Percentiles rank a stretch among this genome's conserved stretches.
These are phyloP conservation scores for Pythium phragmitis DNA, from an alignment of 352 stramenopile genomes.

Conservation along the genomic window DNA sequence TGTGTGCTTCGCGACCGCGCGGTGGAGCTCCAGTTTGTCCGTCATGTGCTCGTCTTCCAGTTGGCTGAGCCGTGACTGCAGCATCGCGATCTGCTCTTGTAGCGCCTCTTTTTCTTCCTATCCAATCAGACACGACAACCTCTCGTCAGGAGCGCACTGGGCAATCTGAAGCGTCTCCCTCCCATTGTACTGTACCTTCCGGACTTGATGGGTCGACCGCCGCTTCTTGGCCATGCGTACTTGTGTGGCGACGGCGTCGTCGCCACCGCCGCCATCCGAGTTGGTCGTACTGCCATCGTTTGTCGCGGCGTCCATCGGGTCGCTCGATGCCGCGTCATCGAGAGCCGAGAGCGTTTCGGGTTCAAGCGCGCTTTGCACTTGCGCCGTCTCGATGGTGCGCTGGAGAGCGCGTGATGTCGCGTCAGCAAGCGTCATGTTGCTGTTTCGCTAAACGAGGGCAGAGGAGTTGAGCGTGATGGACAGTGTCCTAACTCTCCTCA, in stretches of 20 bases:
- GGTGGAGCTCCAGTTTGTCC: slow-evolving; percentile 18
- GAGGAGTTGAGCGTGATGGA: neutral
- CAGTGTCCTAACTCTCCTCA: neutral
- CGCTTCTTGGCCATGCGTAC: slow-evolving; percentile 19
- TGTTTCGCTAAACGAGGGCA: neutral
- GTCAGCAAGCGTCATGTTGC: slow-evolving; percentile 15
- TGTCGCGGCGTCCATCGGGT: neutral
- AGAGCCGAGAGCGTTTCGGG: neutral
- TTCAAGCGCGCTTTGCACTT: slow-evolving; percentile 9
- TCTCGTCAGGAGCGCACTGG: neutral
- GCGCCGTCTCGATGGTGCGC: slow-evolving; percentile 10
- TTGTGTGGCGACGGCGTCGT: neutral
- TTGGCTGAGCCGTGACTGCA: slow-evolving; percentile 6
- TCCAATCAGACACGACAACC: neutral
- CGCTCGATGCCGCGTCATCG: neutral
- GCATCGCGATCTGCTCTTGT: slow-evolving; percentile 13
- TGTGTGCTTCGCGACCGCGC: neutral
- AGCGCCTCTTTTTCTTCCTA: slow-evolving; percentile 23
- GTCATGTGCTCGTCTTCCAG: slow-evolving; percentile 6
- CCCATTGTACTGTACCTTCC: slow-evolving; percentile 12
- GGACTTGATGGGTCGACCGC: slow-evolving; percentile 23
- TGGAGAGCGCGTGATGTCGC: slow-evolving; percentile 17
- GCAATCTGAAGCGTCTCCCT: neutral
- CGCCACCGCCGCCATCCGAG: slow-evolving; percentile 14
- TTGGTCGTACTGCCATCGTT: slow-evolving; percentile 16